Conservation (phyloP, 2,329 filamentous ascomycete genomes). For the Cytospora chrysosperma region DNA sequence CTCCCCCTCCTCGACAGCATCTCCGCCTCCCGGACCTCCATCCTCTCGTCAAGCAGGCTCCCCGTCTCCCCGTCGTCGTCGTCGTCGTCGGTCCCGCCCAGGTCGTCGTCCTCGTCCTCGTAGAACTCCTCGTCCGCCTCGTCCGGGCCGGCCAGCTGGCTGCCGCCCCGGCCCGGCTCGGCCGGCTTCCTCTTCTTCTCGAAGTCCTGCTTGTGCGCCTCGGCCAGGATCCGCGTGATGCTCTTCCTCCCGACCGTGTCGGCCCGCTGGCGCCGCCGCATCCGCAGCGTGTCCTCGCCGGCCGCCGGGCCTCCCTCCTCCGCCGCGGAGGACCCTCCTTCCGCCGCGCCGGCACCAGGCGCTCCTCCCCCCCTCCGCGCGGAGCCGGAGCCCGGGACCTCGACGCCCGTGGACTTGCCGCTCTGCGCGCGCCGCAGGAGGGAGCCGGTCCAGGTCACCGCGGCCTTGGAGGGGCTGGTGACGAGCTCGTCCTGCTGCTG, state of each 20-base stretch:
- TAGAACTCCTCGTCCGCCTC: conserved; percentile 27
- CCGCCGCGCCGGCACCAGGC: conserved; percentile 1
- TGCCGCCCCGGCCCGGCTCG: conserved; percentile 3
- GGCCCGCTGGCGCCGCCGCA: conserved; percentile 34
- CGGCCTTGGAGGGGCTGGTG: conserved; percentile 22
- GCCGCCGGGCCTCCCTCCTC: conserved; percentile 23
- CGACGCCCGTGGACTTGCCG: conserved; percentile 27
- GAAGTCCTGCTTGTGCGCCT: conserved; percentile 89
- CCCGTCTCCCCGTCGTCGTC: conserved; percentile 38
- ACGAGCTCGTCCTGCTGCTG: conserved; percentile 5
- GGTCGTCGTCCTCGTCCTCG: conserved; percentile 30
- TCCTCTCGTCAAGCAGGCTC: conserved; percentile 28
- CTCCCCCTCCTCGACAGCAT: conserved; percentile 25
- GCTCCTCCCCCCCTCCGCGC: conserved; percentile 27
- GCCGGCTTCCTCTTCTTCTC: conserved; percentile 66
- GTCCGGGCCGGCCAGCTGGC: conserved; percentile 25
- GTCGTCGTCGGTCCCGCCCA: conserved; percentile 27
- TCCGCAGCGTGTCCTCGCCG: conserved; percentile 20
- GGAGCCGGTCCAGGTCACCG: conserved; percentile 14
- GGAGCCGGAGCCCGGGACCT: conserved; percentile 22
- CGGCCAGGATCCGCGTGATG: conserved; percentile 67
- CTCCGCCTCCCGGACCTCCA: conserved; percentile 33
- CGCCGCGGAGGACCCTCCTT: conserved; percentile 4
- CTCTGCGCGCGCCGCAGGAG: conserved; percentile 15
- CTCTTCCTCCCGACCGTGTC: conserved; percentile 37